Evolutionary conservation across 208 protist species (phyloP), one percentile per base, ranked within the genome.

Genomic region (Acanthamoeba royreba): DNA sequence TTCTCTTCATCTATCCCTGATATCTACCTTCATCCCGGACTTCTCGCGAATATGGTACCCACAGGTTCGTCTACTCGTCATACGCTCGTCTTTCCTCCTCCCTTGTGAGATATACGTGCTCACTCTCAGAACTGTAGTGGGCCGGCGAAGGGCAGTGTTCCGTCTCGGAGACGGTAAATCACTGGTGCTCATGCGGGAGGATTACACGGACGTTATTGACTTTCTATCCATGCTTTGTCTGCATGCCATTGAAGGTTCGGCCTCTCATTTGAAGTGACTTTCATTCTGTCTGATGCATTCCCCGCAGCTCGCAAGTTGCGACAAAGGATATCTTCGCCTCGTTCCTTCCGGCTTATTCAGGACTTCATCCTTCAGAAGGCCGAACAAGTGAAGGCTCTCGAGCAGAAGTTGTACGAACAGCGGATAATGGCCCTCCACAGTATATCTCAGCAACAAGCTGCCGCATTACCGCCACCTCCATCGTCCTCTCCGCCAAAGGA

Each of bases 171-270:
- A 97, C 87, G 97, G 97, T 2, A 98, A 98, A 95, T 96, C 97
- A 33, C 95, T 98, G 15, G 97, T 98, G 45, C 94, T 98, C 47
- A 94, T 98, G 69, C 97, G 98, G 25, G 98, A 98, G 86, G 96
- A 96, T 72, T 98, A 97, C 94, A 98, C 98, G 2, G 98, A 98
- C 89, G 79, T 98, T 63, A 96, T 98, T 8, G 98, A 98, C 81
- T 98, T 98, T 86, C 69, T 98, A 28, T 97, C 97, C 19, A 98
- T 97, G 96, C 94, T 98, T 33, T 98, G 97, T 90, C 96, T 98
- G 11, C 98, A 98, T 95, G 97, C 98, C 53, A 98, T 98, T 87
- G 98, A 98, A 93, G 98, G 97, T 95, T 97, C 97, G 49, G n/a
- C 49, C 9, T 19, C 49, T 55, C n/a, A n/a, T n/a, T n/a, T n/a